Percentiles rank a stretch among this genome's conserved stretches.
Evolutionary conservation across 129 eudicot genomes (phyloP).

Genomic region (Sambucus nigra): DNA sequence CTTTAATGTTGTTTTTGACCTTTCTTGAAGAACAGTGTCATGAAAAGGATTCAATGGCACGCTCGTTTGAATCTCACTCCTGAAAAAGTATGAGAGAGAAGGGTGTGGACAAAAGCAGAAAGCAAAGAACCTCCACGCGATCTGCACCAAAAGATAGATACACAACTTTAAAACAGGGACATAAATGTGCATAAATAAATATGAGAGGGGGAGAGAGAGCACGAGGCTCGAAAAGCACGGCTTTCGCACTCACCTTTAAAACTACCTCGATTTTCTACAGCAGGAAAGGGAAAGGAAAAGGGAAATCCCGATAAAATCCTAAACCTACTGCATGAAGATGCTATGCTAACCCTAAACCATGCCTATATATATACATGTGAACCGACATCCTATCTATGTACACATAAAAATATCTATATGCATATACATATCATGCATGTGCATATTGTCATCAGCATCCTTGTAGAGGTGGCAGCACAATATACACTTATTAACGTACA

Average conservation of each 20-base stretch:
- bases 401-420: neutral
- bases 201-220: neutral
- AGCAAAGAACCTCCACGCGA: neutral
- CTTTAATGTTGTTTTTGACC: conserved; percentile 5
- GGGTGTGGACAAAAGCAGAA: conserved; percentile 2
- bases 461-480: too few relatives aligned
- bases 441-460: neutral
- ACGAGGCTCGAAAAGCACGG: conserved; percentile 15
- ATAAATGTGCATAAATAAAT: too few relatives aligned
- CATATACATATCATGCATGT: neutral
- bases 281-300: conserved; percentile 17
- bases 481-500: neutral
- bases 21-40: conserved; percentile 1
- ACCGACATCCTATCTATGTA: too few relatives aligned
- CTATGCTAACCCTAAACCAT: neutral
- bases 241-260: conserved; percentile 11
- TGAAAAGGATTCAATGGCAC: conserved; percentile 19
- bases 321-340: conserved; percentile 5
- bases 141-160: neutral
- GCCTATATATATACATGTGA: neutral
- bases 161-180: too few relatives aligned
- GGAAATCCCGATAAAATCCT: conserved; percentile 6
- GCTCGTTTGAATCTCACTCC: conserved; percentile 15
- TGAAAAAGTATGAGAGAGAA: conserved; percentile 12
- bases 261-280: conserved; percentile 19